A percentile compares a stretch with the other conserved stretches of the same genome.
Evolutionary conservation across 495 filamentous ascomycete genomes (phyloP).

Genomic region (Aspergillus mulundensis): DNA sequence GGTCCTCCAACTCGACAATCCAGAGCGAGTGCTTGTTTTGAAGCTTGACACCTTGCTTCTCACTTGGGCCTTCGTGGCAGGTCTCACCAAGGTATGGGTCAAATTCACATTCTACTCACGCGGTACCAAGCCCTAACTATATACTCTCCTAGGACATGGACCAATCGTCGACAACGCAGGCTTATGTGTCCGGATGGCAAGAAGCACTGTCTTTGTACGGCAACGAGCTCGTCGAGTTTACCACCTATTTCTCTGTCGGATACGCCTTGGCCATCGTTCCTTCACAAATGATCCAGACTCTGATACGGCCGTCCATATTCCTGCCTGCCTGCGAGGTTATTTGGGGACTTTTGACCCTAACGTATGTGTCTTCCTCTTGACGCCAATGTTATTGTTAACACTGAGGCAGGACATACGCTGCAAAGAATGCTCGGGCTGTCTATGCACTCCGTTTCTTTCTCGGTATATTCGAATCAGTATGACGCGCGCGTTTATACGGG

Average conservation of each 20-base stretch:
- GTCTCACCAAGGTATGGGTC: conserved; percentile 4
- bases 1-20: background rate
- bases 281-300: conserved; percentile 47
- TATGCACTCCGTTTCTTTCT: conserved; percentile 18
- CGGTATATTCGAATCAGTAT: conserved; percentile 17
- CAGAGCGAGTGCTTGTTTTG: background rate
- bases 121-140: background rate
- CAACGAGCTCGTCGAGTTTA: conserved; percentile 37
- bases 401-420: conserved; percentile 4
- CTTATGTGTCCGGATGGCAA: conserved; percentile 54
- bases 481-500: background rate
- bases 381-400: background rate
- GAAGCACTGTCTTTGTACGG: conserved; percentile 49
- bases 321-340: conserved; percentile 46
- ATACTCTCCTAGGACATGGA: conserved; percentile 8
- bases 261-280: conserved; percentile 55
- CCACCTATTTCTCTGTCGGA: conserved; percentile 50
- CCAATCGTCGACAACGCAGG: conserved; percentile 30
- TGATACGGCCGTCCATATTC: conserved; percentile 47
- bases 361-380: background rate
- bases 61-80: conserved; percentile 5
- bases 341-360: conserved; percentile 32
- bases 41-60: conserved; percentile 2
- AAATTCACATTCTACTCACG: background rate
- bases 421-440: conserved; percentile 17